Evolutionary conservation across 805 yeast genomes (phyloP).

Genomic region (Kodamaea restingae): DNA sequence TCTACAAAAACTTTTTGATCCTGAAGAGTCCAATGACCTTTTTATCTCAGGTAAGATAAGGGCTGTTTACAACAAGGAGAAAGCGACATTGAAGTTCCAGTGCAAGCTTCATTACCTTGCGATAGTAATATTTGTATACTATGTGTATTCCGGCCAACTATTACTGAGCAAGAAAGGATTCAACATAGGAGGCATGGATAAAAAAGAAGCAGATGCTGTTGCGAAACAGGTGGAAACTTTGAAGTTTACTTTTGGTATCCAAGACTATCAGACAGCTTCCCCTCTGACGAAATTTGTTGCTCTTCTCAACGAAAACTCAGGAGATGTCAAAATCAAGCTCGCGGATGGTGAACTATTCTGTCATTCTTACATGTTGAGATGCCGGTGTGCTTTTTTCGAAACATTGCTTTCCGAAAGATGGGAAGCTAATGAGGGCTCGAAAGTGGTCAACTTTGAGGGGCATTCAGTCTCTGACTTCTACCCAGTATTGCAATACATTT

Average conservation of each 20-base stretch:
- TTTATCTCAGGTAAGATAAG: conserved; percentile 23
- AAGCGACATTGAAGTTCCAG: conserved; percentile 17
- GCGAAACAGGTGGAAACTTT: conserved; percentile 10
- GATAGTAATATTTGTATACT: conserved; percentile 39
- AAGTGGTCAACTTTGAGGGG: conserved; percentile 40
- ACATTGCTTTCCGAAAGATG: conserved; percentile 54
- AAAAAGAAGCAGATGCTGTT: conserved; percentile 1
- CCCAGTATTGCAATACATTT: conserved; percentile 50
- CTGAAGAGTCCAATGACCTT: conserved; percentile 13
- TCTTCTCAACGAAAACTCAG: conserved; percentile 9
- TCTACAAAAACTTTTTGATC: conserved; percentile 21
- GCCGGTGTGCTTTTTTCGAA: conserved; percentile 62
- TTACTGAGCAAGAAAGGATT: conserved; percentile 7
- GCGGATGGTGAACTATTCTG: conserved; percentile 44
- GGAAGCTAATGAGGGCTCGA: conserved; percentile 27
- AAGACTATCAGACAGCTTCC: conserved; percentile 1
- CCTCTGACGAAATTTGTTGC: not conserved
- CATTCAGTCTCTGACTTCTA: conserved; percentile 41
- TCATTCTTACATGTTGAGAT: conserved; percentile 50
- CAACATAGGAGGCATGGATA: conserved; percentile 4
- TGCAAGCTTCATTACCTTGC: conserved; percentile 31
- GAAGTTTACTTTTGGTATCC: conserved; percentile 8
- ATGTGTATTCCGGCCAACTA: conserved; percentile 33
- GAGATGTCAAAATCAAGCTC: conserved; percentile 46
- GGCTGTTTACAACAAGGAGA: conserved; percentile 19